Conservation (phyloP, 2,329 filamentous ascomycete genomes). For the Camptophora hylomeconis region DNA sequence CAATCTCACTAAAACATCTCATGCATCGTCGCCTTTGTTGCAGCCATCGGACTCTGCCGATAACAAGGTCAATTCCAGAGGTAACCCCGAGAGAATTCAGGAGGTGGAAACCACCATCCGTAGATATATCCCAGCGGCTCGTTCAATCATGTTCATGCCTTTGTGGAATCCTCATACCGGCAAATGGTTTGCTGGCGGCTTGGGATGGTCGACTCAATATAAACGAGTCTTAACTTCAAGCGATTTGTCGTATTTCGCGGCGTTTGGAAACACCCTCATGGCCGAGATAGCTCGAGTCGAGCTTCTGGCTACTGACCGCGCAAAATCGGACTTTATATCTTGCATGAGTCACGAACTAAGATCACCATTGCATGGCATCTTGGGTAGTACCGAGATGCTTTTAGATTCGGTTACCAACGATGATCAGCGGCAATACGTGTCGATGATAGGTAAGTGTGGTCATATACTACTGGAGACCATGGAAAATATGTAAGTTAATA, state of each 20-base stretch:
- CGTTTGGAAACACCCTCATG: background rate
- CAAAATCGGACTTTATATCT: slow-evolving; percentile 40
- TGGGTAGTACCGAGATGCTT: slow-evolving; percentile 38
- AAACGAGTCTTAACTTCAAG: background rate
- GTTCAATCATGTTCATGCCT: slow-evolving; percentile 2
- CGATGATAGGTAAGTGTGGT: slow-evolving; percentile 37
- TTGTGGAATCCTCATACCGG: background rate
- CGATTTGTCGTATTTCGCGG: slow-evolving; percentile 1
- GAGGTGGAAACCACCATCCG: background rate
- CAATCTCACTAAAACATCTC: no score
- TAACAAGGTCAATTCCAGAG: no score
- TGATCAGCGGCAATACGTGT: slow-evolving; percentile 30
- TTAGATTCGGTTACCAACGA: slow-evolving; percentile 29
- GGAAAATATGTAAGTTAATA: slow-evolving; percentile 26
- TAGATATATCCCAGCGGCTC: background rate
- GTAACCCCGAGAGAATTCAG: no score
- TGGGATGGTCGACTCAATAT: background rate
- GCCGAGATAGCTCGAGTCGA: slow-evolving; percentile 9
- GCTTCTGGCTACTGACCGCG: slow-evolving; percentile 24
- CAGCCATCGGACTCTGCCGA: no score
- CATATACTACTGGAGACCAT: slow-evolving; percentile 38
- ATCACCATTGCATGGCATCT: slow-evolving; percentile 33
- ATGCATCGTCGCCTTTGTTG: no score
- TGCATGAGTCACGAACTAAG: slow-evolving; percentile 41
- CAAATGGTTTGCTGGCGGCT: slow-evolving; percentile 1